Base-by-base conservation (phyloP, 108 stramenopile genomes). In the Fistulifera pelliculosa region DNA sequence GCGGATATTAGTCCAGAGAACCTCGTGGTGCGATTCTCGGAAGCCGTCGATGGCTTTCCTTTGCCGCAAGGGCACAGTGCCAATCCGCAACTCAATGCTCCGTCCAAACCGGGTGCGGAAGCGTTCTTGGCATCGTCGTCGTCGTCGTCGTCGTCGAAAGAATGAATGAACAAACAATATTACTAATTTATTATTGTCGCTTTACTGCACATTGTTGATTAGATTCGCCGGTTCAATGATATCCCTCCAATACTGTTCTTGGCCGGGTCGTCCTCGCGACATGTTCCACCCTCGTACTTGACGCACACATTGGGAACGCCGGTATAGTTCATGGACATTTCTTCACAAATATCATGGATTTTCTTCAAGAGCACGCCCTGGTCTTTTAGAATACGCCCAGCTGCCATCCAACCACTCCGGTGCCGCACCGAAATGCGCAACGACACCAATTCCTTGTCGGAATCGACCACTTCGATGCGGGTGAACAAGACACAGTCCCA, bases 391-490 rank as follows among this genome's bases (percentile, higher is more conserved):
- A 90, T 64, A 13, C 69, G 53, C 15, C 56, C 41, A 8, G 70
- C 65, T 42, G 73, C 75, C 52, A 86, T 84, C 88, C 88, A 90
- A 0, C 67, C 54, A 23, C 60, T 76, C 21, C 67, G 55, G 54
- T 83, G 83, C 18, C 80, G 84, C 2, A 81, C 54, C 39, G 65
- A 58, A 27, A 81, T 42, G 14, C 55, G 40, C 39, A 81, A 80
- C 0, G 51, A 43, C 7, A 78, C 63, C 22, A 61, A 22, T 18
- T 73, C 69, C 28, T 57, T 52, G 31, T 73, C 64, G 27, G 76
- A 47, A 49, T 91, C 81, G 35, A 85, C 56, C 3, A 56, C 49
- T 1, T 67, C 70, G 41, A 65, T 64, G 22, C 80, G 64, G 44
- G 82, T 75, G 45, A 60, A 66, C 16, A 76, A 49, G 17, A 91